Percentiles rank a stretch among this genome's conserved stretches.
Evolutionary conservation across 208 protist genomes (phyloP).

Genomic region (Novymonas esmeraldas): DNA sequence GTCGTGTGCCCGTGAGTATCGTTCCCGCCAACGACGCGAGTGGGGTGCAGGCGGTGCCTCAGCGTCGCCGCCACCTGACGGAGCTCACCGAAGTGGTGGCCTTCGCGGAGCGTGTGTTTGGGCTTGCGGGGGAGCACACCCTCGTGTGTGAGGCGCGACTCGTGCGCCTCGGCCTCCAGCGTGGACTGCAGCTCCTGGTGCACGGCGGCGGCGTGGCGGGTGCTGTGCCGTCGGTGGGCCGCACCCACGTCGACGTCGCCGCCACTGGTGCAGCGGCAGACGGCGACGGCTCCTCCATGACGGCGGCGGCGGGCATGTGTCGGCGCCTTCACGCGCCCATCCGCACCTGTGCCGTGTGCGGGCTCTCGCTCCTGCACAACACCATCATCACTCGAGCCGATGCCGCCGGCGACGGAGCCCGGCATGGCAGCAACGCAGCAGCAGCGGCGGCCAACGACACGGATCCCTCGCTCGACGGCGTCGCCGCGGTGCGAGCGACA

Average conservation of each 20-base stretch:
- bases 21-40: background rate
- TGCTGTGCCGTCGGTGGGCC: background rate
- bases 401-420: background rate
- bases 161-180: constrained; percentile 43
- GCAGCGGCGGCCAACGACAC: background rate
- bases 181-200: constrained; percentile 14
- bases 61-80: constrained; percentile 8
- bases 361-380: constrained; percentile 46
- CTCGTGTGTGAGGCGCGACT: constrained; percentile 44
- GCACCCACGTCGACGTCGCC: background rate
- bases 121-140: constrained; percentile 32
- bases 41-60: background rate
- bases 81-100: constrained; percentile 31
- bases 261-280: background rate
- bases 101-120: constrained; percentile 39
- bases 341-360: constrained; percentile 67
- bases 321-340: constrained; percentile 42
- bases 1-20: background rate
- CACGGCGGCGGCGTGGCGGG: background rate
- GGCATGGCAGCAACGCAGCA: background rate
- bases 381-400: constrained; percentile 16
- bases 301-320: constrained; percentile 9
- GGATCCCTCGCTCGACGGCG: background rate
- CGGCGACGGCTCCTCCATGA: background rate
- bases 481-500: background rate